Percentiles rank a stretch among this genome's conserved stretches.
These are phyloP conservation scores for Corchorus capsularis DNA, from an alignment of 345 rosid species.

Conservation along the genomic window DNA sequence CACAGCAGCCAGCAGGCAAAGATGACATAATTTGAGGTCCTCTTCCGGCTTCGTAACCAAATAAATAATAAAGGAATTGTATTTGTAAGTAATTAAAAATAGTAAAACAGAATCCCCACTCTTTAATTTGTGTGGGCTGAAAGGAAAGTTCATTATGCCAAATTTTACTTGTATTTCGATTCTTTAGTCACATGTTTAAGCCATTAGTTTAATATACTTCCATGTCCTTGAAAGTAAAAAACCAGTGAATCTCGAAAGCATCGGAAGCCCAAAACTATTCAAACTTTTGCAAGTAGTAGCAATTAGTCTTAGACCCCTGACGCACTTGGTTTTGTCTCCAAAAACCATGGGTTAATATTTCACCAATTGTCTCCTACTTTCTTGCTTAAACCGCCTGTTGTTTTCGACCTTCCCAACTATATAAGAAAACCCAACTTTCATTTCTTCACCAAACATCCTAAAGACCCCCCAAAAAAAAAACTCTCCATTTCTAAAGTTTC, in stretches of 20 bases:
- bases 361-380: not conserved
- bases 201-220: not conserved
- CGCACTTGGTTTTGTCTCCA: constrained; percentile 5
- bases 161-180: not conserved
- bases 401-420: not conserved
- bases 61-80: no score
- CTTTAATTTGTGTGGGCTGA: not conserved
- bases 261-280: not conserved
- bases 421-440: not conserved
- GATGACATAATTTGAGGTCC: not conserved
- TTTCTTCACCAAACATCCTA: not conserved
- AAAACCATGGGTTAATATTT: constrained; percentile 2
- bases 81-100: no score
- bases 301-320: not conserved
- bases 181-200: not conserved
- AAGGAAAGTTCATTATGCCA: not conserved
- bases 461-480: not conserved
- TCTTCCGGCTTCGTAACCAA: no score
- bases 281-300: not conserved
- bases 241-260: not conserved
- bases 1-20: not conserved
- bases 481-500: not conserved
- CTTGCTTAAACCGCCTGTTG: not conserved
- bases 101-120: not conserved
- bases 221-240: not conserved